Percentiles rank a stretch among this genome's conserved stretches.
phyloP scores from a whole-genome alignment of 768 basidiomycete species.

The Artomyces pyxidatus region DNA sequence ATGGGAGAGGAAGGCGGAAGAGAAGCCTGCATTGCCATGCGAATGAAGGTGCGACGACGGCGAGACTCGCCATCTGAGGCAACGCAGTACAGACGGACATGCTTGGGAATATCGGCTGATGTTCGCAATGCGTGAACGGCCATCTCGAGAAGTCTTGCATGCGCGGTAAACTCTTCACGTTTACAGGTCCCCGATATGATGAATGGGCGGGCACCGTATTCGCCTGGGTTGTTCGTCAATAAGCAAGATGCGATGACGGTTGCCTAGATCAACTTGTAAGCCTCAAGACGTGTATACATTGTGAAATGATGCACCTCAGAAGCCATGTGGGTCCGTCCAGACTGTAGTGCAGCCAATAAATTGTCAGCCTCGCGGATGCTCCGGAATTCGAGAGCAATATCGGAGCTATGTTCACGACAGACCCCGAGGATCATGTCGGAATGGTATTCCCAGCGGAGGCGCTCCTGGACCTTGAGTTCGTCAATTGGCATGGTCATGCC shows the following conservation, averaged over 20 bases:
- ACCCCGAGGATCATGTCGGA: not conserved
- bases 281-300: not conserved
- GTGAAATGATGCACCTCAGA: not conserved
- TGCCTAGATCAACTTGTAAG: not conserved
- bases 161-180: not conserved
- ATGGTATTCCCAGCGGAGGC: not conserved
- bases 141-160: not conserved
- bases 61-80: constrained; percentile 10
- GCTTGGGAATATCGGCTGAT: not conserved
- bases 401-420: not conserved
- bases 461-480: not conserved
- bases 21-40: not conserved
- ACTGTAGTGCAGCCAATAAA: not conserved
- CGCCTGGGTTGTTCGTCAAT: not conserved
- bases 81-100: constrained; percentile 1
- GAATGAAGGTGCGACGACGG: not conserved
- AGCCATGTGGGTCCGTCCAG: not conserved
- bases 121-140: not conserved
- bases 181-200: not conserved
- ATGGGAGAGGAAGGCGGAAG: constrained; percentile 1
- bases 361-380: not conserved
- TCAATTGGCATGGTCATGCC: not conserved
- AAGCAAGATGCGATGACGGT: not conserved
- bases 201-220: not conserved
- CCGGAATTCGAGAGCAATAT: not conserved